Evolutionary conservation across 345 rosid genomes (phyloP).

Genomic region (Euphorbia lathyris): DNA sequence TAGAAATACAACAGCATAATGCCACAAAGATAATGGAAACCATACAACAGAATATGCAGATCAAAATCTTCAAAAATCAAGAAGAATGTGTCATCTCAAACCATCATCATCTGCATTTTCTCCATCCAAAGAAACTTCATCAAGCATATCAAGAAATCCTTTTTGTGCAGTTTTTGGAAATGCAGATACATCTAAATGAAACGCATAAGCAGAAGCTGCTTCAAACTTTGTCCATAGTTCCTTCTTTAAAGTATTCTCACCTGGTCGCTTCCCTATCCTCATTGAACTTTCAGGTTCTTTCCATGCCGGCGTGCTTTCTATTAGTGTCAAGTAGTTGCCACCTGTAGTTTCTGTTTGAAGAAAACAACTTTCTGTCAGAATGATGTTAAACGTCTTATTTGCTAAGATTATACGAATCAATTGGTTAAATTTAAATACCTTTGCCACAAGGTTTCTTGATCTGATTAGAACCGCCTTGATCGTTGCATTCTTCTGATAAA

Average conservation of each 20-base stretch:
- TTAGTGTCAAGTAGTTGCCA: slow-evolving; percentile 24
- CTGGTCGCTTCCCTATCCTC: slow-evolving; percentile 54
- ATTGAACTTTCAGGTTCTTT: slow-evolving; percentile 50
- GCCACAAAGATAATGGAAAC: not conserved
- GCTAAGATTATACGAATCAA: slow-evolving; percentile 6
- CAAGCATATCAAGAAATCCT: slow-evolving; percentile 87
- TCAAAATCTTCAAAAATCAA: slow-evolving; percentile 2
- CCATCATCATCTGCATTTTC: not conserved
- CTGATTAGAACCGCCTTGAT: slow-evolving; percentile 13
- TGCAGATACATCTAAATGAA: slow-evolving; percentile 29
- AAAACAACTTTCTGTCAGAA: not conserved
- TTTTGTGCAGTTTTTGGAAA: slow-evolving; percentile 35
- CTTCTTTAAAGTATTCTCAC: slow-evolving; percentile 87
- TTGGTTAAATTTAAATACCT: slow-evolving; percentile 13
- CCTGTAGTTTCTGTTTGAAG: slow-evolving; percentile 27
- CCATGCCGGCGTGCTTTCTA: slow-evolving; percentile 64
- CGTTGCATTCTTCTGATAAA: slow-evolving; percentile 15
- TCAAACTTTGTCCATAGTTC: slow-evolving; percentile 95
- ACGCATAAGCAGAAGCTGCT: slow-evolving; percentile 53
- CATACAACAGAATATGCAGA: slow-evolving; percentile 13
- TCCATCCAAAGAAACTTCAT: slow-evolving; percentile 69
- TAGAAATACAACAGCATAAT: not conserved
- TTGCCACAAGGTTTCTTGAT: slow-evolving; percentile 18
- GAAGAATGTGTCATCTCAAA: slow-evolving; percentile 7
- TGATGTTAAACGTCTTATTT: not conserved